phyloP scores from a whole-genome alignment of 108 stramenopile genomes.

The Cylindrotheca fusiformis region DNA sequence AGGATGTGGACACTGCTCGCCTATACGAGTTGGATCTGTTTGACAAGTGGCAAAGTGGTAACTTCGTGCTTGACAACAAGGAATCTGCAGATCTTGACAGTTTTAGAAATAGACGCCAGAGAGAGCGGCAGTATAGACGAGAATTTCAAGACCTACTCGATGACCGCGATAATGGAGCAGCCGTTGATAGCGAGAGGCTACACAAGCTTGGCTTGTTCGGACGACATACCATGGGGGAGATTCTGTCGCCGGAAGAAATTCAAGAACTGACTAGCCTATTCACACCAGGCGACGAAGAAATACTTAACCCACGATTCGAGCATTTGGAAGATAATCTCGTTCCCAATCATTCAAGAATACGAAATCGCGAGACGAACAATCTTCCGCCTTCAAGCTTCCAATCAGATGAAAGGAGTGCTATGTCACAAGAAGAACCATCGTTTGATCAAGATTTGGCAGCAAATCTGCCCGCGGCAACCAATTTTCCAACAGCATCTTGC shows the following conservation, averaged over 20 bases:
- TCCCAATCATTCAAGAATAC: too few relatives aligned
- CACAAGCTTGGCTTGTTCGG: neutral
- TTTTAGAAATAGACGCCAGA: neutral
- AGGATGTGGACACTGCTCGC: neutral
- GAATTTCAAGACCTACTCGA: neutral
- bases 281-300: too few relatives aligned
- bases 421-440: too few relatives aligned
- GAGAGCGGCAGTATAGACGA: neutral
- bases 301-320: too few relatives aligned
- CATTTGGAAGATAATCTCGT: too few relatives aligned
- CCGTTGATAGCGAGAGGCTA: neutral
- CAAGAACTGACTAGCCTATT: too few relatives aligned
- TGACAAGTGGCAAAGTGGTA: neutral
- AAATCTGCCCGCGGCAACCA: too few relatives aligned
- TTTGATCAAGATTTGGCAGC: too few relatives aligned
- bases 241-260: neutral
- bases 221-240: neutral
- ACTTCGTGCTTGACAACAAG: neutral
- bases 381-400: too few relatives aligned
- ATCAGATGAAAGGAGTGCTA: too few relatives aligned
- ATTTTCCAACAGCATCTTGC: too few relatives aligned
- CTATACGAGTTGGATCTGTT: neutral
- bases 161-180: neutral
- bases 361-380: too few relatives aligned
- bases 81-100: neutral